Base-by-base conservation (phyloP, 2,329 filamentous ascomycete species). In the Aspergillus japonicus region DNA sequence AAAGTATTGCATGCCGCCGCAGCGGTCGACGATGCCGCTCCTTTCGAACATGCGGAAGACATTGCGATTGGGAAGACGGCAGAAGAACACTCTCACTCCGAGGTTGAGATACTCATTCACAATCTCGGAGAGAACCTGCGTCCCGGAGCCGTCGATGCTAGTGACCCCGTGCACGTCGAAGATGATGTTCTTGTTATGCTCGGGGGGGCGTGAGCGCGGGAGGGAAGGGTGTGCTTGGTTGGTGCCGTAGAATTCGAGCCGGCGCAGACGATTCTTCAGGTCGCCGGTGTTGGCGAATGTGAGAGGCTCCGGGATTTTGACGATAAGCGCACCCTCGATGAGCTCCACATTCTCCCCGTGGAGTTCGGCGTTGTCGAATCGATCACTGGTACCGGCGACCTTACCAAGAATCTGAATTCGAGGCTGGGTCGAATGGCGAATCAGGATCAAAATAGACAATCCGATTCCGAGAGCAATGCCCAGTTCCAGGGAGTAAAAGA, bases 161-260 rank as follows among this genome's bases (percentile, higher is more conserved):
- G 93, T 96, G 3, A 99, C 95, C n/a, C 95, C 95, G 68, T 98
- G 94, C 7, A 98, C 92, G 73, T 99, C 95, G 70, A 99, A 98
- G 63, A 99, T 92, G 74, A 99, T 83, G 71, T 96, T 97, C 67
- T 87, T 86, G 73, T 97, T 97, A 69, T 91, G 88, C 62, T 94
- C 89, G n/a, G 87, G 84, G 26, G 84, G 81, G 4, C 93, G 85
- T 14, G 96, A 82, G 2, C 90, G 85, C 0, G 95, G 95, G 19
- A 97, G 81, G 0, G 93, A 93, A 0, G 95, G 95, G 69, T 98
- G 95, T 0, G 91, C 92, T 56, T 85, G 82, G 50, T 82, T 88
- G 0, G 92, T 94, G n/a, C 95, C 95, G 70, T 98, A 96, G 23
- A 92, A 84, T 75, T 98, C 95, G 1, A 99, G 82, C 6, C 95